A percentile compares a stretch with the other conserved stretches of the same genome.
These are phyloP conservation scores for Asclepias syriaca DNA, from an alignment of 257 asterid species.

Conservation along the genomic window DNA sequence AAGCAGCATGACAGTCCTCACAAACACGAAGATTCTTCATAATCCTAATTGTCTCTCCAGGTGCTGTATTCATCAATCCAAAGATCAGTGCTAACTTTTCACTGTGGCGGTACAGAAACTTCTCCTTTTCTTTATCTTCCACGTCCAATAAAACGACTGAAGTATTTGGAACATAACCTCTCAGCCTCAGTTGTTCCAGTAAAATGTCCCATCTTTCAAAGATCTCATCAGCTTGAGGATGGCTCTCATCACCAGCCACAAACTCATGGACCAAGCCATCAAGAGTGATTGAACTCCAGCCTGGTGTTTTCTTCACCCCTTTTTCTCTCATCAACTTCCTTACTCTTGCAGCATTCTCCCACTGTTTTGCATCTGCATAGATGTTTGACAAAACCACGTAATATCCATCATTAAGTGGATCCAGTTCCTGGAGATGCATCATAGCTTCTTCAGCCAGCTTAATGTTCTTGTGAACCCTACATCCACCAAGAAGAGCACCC, in stretches of 20 bases:
- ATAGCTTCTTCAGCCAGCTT: slow-evolving; percentile 57
- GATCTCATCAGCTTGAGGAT: slow-evolving; percentile 44
- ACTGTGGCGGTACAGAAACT: slow-evolving; percentile 42
- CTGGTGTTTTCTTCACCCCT: slow-evolving; percentile 50
- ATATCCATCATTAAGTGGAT: slow-evolving; percentile 53
- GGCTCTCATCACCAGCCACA: slow-evolving; percentile 60
- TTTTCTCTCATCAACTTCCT: slow-evolving; percentile 45
- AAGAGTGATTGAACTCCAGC: slow-evolving; percentile 40
- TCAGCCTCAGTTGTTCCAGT: slow-evolving; percentile 33
- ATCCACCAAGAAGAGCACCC: slow-evolving; percentile 79
- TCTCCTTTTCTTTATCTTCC: slow-evolving; percentile 50
- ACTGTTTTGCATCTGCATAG: slow-evolving; percentile 35
- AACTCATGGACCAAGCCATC: slow-evolving; percentile 54
- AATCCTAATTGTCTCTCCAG: slow-evolving; percentile 48
- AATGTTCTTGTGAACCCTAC: slow-evolving; percentile 51
- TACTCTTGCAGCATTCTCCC: slow-evolving; percentile 47
- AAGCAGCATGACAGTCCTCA: slow-evolving; percentile 62
- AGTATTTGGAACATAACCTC: slow-evolving; percentile 59
- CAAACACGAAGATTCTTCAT: slow-evolving; percentile 65
- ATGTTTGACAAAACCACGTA: slow-evolving; percentile 52
- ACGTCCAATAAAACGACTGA: slow-evolving; percentile 46
- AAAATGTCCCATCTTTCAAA: slow-evolving; percentile 31
- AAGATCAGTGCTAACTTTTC: slow-evolving; percentile 59
- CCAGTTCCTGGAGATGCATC: slow-evolving; percentile 34
- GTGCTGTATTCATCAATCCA: slow-evolving; percentile 42